These are phyloP conservation scores for Calcarisporium arbuscula DNA, from an alignment of 2,329 filamentous ascomycete genomes.

Conservation along the genomic window DNA sequence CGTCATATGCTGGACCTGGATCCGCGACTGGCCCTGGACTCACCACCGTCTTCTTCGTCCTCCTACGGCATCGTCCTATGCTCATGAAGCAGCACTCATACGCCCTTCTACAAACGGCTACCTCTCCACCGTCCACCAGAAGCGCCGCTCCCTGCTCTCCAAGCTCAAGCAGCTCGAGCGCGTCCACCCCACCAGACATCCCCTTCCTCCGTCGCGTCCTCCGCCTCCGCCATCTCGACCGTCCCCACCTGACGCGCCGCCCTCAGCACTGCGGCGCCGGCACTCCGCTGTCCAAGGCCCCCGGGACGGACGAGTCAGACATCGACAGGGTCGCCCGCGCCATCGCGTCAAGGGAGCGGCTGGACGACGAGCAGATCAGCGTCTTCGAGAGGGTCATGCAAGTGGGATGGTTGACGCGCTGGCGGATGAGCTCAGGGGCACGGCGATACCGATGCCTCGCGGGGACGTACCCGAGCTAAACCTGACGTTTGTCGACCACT, in stretches of 20 bases:
- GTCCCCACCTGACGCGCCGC: slow-evolving; percentile 35
- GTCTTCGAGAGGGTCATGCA: slow-evolving; percentile 60
- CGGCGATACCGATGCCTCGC: slow-evolving; percentile 42
- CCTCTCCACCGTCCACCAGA: slow-evolving; percentile 53
- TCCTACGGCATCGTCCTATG: slow-evolving; percentile 69
- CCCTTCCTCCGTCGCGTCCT: slow-evolving; percentile 35
- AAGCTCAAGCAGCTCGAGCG: slow-evolving; percentile 53
- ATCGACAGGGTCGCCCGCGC: slow-evolving; percentile 55
- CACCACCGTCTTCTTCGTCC: slow-evolving; percentile 71
- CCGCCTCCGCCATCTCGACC: slow-evolving; percentile 35
- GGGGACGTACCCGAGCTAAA: slow-evolving; percentile 65
- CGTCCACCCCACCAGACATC: slow-evolving; percentile 38
- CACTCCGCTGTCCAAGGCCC: slow-evolving; percentile 28
- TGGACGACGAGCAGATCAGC: slow-evolving; percentile 55
- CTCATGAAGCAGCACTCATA: slow-evolving; percentile 83
- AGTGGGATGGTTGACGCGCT: slow-evolving; percentile 60
- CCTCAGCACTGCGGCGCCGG: slow-evolving; percentile 37
- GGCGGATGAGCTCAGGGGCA: slow-evolving; percentile 58
- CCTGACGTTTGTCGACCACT: slow-evolving; percentile 57
- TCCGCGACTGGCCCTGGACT: slow-evolving; percentile 76
- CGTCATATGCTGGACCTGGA: slow-evolving; percentile 59
- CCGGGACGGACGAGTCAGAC: slow-evolving; percentile 37
- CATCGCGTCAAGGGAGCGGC: slow-evolving; percentile 53
- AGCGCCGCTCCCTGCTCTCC: slow-evolving; percentile 34
- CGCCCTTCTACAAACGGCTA: slow-evolving; percentile 74